Conservation (phyloP, 768 basidiomycete genomes). For the Phaeotremella skinneri region DNA sequence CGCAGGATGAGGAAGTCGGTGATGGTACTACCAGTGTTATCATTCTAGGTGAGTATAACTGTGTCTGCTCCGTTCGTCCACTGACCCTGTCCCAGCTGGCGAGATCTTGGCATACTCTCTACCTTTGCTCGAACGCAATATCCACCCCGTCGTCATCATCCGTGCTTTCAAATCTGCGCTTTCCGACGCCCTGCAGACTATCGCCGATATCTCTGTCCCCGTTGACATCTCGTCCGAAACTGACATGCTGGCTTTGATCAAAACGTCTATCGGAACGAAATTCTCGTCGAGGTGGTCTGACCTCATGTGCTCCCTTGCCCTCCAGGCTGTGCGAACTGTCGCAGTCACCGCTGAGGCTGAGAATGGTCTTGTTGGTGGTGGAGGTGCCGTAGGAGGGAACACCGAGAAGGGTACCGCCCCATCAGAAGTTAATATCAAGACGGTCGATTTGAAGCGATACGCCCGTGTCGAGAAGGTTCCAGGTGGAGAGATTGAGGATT, state of each 20-base stretch:
- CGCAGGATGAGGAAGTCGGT: slow-evolving; percentile 98
- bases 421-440: slow-evolving; percentile 62
- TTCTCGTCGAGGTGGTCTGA: slow-evolving; percentile 95
- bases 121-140: slow-evolving; percentile 88
- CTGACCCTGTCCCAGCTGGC: slow-evolving; percentile 61
- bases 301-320: slow-evolving; percentile 92
- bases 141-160: slow-evolving; percentile 98
- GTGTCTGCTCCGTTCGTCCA: neutral
- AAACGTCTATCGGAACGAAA: slow-evolving; percentile 97
- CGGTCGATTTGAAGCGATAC: slow-evolving; percentile 97
- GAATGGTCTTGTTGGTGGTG: slow-evolving; percentile 31
- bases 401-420: slow-evolving; percentile 14
- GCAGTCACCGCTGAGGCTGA: slow-evolving; percentile 64
- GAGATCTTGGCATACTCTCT: slow-evolving; percentile 96
- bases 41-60: slow-evolving; percentile 72
- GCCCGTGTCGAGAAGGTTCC: slow-evolving; percentile 96
- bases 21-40: slow-evolving; percentile 98
- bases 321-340: slow-evolving; percentile 88
- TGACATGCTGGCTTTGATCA: slow-evolving; percentile 95
- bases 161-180: slow-evolving; percentile 96
- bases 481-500: slow-evolving; percentile 95
- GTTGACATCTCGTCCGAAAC: slow-evolving; percentile 80
- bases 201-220: slow-evolving; percentile 81
- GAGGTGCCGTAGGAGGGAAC: slow-evolving; percentile 1
- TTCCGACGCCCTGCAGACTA: slow-evolving; percentile 82